Conservation (phyloP, 805 yeast species). For the Jamesozyma hellenica region DNA sequence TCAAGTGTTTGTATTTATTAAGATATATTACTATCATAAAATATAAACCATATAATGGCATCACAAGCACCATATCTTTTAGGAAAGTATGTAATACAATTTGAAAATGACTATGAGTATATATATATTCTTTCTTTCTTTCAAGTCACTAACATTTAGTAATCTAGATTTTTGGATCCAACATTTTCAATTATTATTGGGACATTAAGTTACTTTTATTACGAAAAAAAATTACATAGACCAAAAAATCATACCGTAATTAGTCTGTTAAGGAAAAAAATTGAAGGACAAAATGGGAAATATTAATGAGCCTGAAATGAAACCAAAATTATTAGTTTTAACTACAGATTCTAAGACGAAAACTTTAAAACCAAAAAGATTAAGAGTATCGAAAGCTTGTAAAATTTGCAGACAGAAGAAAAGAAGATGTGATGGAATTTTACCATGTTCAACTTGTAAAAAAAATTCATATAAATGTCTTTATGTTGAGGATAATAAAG, state of each 20-base stretch:
- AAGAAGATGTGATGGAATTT: constrained; percentile 70
- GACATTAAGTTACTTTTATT: constrained; percentile 48
- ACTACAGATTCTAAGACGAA: constrained; percentile 19
- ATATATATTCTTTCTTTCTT: too few relatives aligned
- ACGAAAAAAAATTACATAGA: constrained; percentile 45
- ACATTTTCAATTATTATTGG: constrained; percentile 56
- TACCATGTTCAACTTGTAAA: constrained; percentile 60
- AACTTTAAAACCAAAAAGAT: constrained; percentile 33
- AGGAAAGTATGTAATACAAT: constrained; percentile 21
- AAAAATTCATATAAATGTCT: constrained; percentile 2
- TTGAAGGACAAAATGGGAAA: constrained; percentile 1
- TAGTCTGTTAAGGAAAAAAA: constrained; percentile 38
- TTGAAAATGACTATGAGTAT: too few relatives aligned
- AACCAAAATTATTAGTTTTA: constrained; percentile 18
- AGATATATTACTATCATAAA: too few relatives aligned
- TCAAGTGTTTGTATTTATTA: too few relatives aligned
- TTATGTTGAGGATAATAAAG: constrained; percentile 2
- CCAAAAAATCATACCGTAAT: constrained; percentile 50
- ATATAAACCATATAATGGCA: constrained; percentile 1
- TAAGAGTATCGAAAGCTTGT: constrained; percentile 67
- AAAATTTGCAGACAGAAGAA: constrained; percentile 67
- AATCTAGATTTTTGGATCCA: constrained; percentile 43
- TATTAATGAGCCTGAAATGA: background rate
- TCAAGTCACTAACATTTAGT: too few relatives aligned
- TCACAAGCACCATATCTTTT: constrained; percentile 35